These are phyloP conservation scores for Stephanodiscus triporus DNA, from an alignment of 108 stramenopile species.

Conservation along the genomic window DNA sequence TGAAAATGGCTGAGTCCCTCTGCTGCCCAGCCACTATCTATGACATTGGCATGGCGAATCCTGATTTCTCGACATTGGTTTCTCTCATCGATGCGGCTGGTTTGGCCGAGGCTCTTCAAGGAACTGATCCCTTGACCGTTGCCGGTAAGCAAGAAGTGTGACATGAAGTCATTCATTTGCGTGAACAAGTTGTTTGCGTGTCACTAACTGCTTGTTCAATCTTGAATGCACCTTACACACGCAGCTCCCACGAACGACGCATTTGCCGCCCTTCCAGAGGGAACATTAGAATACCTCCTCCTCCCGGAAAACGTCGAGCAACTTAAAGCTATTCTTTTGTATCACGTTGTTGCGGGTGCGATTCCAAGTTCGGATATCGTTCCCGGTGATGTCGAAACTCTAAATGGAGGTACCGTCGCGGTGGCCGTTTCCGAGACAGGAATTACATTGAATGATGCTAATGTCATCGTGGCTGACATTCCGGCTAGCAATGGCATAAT, in stretches of 20 bases:
- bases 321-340: neutral
- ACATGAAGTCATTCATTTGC: no score
- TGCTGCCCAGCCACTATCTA: neutral
- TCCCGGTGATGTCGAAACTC: neutral
- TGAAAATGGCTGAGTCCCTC: neutral
- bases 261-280: constrained; percentile 24
- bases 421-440: constrained; percentile 17
- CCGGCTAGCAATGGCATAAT: constrained; percentile 57
- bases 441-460: constrained; percentile 43
- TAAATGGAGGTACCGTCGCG: neutral
- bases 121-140: constrained; percentile 11
- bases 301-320: constrained; percentile 5
- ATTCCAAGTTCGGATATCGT: constrained; percentile 13
- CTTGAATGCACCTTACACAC: neutral
- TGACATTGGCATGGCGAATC: neutral
- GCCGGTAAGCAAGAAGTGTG: neutral
- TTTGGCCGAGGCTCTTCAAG: constrained; percentile 2
- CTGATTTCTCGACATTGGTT: constrained; percentile 3
- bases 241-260: constrained; percentile 31
- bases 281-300: constrained; percentile 1
- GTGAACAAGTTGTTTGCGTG: no score
- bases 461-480: constrained; percentile 44
- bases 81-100: constrained; percentile 5
- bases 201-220: no score
- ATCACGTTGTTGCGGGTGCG: constrained; percentile 6